Conservation (phyloP, 1,284 basidiomycete species). For the Takashimella koratensis region DNA sequence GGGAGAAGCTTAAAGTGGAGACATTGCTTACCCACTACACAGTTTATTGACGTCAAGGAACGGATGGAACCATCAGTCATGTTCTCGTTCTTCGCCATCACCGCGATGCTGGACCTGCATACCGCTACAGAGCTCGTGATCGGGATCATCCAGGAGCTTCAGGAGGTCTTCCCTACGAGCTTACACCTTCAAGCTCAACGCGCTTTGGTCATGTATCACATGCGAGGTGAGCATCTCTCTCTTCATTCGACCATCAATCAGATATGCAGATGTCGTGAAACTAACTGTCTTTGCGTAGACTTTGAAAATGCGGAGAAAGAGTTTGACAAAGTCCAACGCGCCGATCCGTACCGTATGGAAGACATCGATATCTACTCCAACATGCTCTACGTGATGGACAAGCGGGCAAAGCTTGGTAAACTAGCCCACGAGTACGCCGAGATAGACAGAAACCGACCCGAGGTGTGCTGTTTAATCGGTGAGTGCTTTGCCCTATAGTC, state of each 20-base stretch:
- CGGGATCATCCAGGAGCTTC: conserved; percentile 68
- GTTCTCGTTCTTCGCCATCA: conserved; percentile 74
- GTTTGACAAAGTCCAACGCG: conserved; percentile 72
- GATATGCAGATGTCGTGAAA: conserved; percentile 3
- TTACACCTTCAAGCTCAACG: conserved; percentile 81
- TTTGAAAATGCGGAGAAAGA: conserved; percentile 76
- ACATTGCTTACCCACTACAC: not conserved
- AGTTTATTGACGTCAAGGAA: conserved; percentile 48
- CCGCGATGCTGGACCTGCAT: conserved; percentile 85
- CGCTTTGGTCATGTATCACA: conserved; percentile 82
- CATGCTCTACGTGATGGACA: conserved; percentile 92
- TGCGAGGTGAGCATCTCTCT: conserved; percentile 64
- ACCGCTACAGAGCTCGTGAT: conserved; percentile 75
- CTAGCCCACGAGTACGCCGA: conserved; percentile 87
- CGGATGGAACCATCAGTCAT: conserved; percentile 41
- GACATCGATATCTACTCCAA: conserved; percentile 97
- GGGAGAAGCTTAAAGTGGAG: too few relatives aligned
- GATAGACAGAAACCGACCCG: conserved; percentile 83
- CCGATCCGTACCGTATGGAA: conserved; percentile 88
- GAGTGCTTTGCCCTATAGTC: conserved; percentile 46
- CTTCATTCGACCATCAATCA: not conserved
- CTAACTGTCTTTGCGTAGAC: conserved; percentile 55
- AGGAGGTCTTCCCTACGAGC: conserved; percentile 76
- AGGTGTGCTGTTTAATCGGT: conserved; percentile 94
- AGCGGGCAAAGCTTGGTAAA: conserved; percentile 79